Conservation (phyloP, 495 filamentous ascomycete genomes). For the Corynascus novoguineensis region DNA sequence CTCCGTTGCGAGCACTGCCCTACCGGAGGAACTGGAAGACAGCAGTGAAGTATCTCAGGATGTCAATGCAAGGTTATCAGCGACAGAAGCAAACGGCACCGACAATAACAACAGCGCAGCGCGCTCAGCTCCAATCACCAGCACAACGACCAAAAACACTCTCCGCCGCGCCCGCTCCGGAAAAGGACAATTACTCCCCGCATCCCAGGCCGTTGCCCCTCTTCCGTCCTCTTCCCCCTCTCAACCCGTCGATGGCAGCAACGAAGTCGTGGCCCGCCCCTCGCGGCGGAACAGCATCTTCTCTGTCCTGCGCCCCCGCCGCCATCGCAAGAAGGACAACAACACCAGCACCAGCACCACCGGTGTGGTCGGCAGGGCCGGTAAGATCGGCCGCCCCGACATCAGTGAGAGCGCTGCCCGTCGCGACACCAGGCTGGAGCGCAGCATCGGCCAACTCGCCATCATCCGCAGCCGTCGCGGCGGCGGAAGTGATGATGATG, state of each 20-base stretch:
- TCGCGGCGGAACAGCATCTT: constrained; percentile 36
- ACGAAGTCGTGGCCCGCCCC: background rate
- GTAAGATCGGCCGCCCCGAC: constrained; percentile 41
- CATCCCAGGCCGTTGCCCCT: constrained; percentile 26
- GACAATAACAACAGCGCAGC: constrained; percentile 9
- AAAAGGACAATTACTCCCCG: constrained; percentile 22
- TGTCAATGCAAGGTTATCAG: too few species aligned
- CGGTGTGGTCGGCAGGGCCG: too few species aligned
- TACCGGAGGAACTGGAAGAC: constrained; percentile 35
- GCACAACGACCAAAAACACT: background rate
- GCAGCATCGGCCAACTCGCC: constrained; percentile 39
- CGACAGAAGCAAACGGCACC: too few species aligned
- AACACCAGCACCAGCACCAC: constrained; percentile 11
- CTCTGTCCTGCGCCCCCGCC: constrained; percentile 36
- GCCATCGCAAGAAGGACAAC: constrained; percentile 36
- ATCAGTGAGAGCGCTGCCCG: constrained; percentile 44
- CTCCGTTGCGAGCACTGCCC: constrained; percentile 26
- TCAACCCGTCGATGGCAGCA: background rate
- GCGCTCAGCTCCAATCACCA: background rate
- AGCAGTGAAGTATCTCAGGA: constrained; percentile 34
- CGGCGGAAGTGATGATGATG: constrained; percentile 4
- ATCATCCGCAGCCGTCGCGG: constrained; percentile 17
- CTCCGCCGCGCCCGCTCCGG: constrained; percentile 34
- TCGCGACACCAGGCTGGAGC: constrained; percentile 47
- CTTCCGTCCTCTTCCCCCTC: constrained; percentile 13